Conservation (phyloP, 371 early-diverging fungal genomes). For the Mucor racemosus region DNA sequence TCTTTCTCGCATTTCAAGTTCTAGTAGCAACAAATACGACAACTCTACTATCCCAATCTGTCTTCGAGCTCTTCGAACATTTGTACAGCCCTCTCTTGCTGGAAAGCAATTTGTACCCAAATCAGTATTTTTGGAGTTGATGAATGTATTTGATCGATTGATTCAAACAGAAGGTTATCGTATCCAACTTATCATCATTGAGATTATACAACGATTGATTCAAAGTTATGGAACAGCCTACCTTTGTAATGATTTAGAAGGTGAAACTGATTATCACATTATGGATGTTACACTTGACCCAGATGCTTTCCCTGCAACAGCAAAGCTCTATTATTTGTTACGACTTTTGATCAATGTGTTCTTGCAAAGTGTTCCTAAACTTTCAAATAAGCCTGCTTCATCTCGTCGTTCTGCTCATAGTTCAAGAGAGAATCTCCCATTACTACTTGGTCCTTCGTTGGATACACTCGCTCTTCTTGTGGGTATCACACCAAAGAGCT, state of each 20-base stretch:
- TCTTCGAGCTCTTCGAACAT: conserved; percentile 45
- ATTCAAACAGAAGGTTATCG: conserved; percentile 57
- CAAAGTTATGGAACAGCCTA: conserved; percentile 45
- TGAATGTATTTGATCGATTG: conserved; percentile 68
- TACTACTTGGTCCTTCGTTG: conserved; percentile 42
- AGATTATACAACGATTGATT: conserved; percentile 50
- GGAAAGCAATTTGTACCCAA: conserved; percentile 51
- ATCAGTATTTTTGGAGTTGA: conserved; percentile 64
- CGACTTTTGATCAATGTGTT: conserved; percentile 55
- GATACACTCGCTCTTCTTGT: conserved; percentile 52
- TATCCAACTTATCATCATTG: conserved; percentile 52
- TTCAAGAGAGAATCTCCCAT: conserved; percentile 25
- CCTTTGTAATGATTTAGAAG: conserved; percentile 49
- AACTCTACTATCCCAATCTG: conserved; percentile 43
- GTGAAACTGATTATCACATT: conserved; percentile 22
- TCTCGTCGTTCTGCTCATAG: conserved; percentile 17
- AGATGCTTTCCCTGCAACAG: conserved; percentile 48
- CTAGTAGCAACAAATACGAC: conserved; percentile 41
- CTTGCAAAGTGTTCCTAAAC: conserved; percentile 49
- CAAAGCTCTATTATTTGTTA: conserved; percentile 54
- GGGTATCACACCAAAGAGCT: conserved; percentile 41
- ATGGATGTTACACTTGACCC: conserved; percentile 44
- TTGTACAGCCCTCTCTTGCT: conserved; percentile 48
- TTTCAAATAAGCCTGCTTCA: conserved; percentile 38
- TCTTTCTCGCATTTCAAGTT: conserved; percentile 53